Evolutionary conservation across 2,329 filamentous ascomycete species (phyloP), one percentile per base, ranked within the genome.

Genomic region (Colletotrichum caudatum): DNA sequence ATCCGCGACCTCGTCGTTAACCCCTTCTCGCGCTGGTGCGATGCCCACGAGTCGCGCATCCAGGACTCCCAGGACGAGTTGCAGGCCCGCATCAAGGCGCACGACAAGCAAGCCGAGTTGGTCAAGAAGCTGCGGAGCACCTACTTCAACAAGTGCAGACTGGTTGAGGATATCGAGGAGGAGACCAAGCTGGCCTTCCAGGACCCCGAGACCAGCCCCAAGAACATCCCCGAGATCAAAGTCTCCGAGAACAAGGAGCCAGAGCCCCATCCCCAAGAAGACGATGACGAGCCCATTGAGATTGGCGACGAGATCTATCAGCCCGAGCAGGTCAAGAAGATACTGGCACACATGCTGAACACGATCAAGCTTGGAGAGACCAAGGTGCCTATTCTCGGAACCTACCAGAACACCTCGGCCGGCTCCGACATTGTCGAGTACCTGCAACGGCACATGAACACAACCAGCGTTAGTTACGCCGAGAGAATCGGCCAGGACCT

Each of bases 161-260:
- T 98, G 73, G 92, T 98, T 8, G 97, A 99, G 80, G 96, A 99
- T 79, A 84, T 98, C 72, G 96, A 99, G 81, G 96, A 99, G 82
- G 97, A 99, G 85, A 97, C 98, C 81, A 98, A 99, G 83, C 88
- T 99, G 66, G 96, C 95, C 50, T 99, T 99, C 82, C 94, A 97
- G 81, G 94, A 95, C 75, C 94, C 94, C 2, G 89, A 92, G 77
- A 85, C 81, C 44, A 94, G 92, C 80, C 92, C 93, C 3, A 86
- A 90, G 80, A 87, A 89, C 66, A 92, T 94, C 51, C 93, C 93
- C 56, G 95, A 94, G 79, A 97, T 99, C 82, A 97, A 98, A 81
- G 91, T 98, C 51, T 90, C 93, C 26, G 87, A 92, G 57, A 89
- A 90, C 74, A 86, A 88, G 71, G 88, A 89, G 68, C 87, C 88